A percentile compares a stretch with the other conserved stretches of the same genome.
These are phyloP conservation scores for rapeseed (Brassica napus) DNA, from an alignment of 345 rosid genomes.

Conservation along the genomic window DNA sequence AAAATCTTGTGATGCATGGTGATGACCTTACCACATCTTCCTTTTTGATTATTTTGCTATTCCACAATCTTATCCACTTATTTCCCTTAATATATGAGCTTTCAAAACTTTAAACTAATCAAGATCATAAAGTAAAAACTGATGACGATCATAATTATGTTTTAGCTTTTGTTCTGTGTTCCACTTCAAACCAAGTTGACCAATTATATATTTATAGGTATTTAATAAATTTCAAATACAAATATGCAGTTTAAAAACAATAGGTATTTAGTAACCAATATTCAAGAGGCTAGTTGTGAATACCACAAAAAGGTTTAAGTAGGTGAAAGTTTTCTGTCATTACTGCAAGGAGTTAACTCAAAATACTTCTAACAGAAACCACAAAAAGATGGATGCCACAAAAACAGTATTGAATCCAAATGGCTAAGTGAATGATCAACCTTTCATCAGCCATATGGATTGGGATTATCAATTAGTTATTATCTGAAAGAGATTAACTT, in stretches of 20 bases:
- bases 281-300: not conserved
- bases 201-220: not conserved
- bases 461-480: no score
- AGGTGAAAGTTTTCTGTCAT: not conserved
- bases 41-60: constrained; percentile 15
- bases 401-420: no score
- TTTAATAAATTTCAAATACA: not conserved
- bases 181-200: constrained; percentile 16
- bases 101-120: constrained; percentile 9
- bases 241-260: not conserved
- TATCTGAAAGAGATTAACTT: not conserved
- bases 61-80: constrained; percentile 25
- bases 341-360: not conserved
- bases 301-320: not conserved
- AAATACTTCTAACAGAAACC: no score
- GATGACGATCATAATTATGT: constrained; percentile 22
- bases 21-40: constrained; percentile 32
- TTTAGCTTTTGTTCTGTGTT: constrained; percentile 27
- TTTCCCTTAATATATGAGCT: not conserved
- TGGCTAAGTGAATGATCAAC: no score
- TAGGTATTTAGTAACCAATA: not conserved
- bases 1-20: constrained; percentile 27
- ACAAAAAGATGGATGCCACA: no score
- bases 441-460: no score
- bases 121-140: constrained; percentile 5